Base-by-base conservation (phyloP, 768 basidiomycete species). In the Jaapia argillacea region DNA sequence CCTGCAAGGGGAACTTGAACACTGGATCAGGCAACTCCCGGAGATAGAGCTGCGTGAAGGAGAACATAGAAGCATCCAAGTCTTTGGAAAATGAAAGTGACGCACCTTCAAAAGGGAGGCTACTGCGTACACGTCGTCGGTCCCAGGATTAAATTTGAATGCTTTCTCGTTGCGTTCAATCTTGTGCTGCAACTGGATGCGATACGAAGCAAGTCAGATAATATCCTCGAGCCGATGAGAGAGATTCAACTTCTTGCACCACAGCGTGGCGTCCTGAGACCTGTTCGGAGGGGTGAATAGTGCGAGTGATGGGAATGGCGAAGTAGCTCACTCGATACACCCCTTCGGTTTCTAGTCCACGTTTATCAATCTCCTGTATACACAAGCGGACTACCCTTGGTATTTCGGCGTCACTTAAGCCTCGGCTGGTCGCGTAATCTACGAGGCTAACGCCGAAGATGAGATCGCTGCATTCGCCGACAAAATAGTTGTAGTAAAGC, bases 11-110 rank as follows among this genome's bases (percentile, higher is more conserved):
- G 54, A 84, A 85, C 55, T 66, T 81, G 66, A 96, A 94, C 16
- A 96, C 69, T 3, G 92, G 88, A 54, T 96, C 92, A 1, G 91
- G 89, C 13, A 96, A 65, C 55, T 87, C 86, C 42, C 92, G 79
- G 20, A 94, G 67, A 64, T 94, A 86, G 26, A 81, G 62, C 83
- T 86, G 41, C 20, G 16, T 10, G 37, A 12, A 38, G 21, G 21
- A 7, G 10, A 12, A 21, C 12, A 38, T 38, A 22, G 10, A 10
- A 7, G 22, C 10, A 22, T 38, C n/a, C n/a, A n/a, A n/a, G n/a
- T n/a, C n/a, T n/a, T n/a, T n/a, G n/a, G n/a, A n/a, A 7, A 22
- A 38, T 10, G 21, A 37, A 24, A 5, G 22, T 43, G 42, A 7
- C 21, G 56, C 65, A 86, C 87, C 74, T 96, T 94, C 42, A 96